Evolutionary conservation across 2,329 filamentous ascomycete genomes (phyloP).

Genomic region (Aspergillus pseudoviridinutans): DNA sequence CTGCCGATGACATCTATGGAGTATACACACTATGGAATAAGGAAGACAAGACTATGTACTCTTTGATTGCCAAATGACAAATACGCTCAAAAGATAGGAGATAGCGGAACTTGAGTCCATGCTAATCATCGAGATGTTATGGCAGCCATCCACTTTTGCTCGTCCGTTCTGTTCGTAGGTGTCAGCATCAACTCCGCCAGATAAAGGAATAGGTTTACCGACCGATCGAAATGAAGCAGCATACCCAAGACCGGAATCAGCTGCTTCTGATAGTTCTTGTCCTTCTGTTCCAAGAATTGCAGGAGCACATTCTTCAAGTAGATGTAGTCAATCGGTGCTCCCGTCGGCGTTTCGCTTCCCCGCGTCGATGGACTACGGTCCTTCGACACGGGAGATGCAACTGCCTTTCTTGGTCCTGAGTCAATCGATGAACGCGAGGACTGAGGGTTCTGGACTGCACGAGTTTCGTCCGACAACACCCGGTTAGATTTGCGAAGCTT

Average conservation of each 20-base stretch:
- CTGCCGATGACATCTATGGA: not conserved
- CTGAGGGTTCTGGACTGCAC: constrained; percentile 43
- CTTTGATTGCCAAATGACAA: not conserved
- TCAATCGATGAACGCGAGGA: constrained; percentile 59
- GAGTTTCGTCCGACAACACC: constrained; percentile 57
- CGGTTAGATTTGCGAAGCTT: constrained; percentile 69
- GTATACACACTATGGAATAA: not conserved
- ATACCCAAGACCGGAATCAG: constrained; percentile 62
- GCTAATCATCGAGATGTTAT: constrained; percentile 51
- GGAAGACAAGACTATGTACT: not conserved
- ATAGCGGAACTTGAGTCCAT: not conserved
- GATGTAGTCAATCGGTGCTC: constrained; percentile 52
- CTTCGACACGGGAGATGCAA: constrained; percentile 47
- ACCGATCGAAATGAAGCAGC: constrained; percentile 64
- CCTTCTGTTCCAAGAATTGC: constrained; percentile 63
- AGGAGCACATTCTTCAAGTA: constrained; percentile 65
- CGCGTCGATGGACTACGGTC: constrained; percentile 30
- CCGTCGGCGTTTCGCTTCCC: constrained; percentile 37
- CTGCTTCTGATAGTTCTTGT: constrained; percentile 65
- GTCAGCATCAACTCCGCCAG: constrained; percentile 8
- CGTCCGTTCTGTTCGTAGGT: constrained; percentile 56
- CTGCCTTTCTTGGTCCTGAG: constrained; percentile 43
- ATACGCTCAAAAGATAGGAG: not conserved
- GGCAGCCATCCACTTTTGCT: constrained; percentile 81
- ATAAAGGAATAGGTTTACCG: constrained; percentile 22